These are phyloP conservation scores for Posidonia oceanica DNA, from an alignment of 116 monocot species.

Conservation along the genomic window DNA sequence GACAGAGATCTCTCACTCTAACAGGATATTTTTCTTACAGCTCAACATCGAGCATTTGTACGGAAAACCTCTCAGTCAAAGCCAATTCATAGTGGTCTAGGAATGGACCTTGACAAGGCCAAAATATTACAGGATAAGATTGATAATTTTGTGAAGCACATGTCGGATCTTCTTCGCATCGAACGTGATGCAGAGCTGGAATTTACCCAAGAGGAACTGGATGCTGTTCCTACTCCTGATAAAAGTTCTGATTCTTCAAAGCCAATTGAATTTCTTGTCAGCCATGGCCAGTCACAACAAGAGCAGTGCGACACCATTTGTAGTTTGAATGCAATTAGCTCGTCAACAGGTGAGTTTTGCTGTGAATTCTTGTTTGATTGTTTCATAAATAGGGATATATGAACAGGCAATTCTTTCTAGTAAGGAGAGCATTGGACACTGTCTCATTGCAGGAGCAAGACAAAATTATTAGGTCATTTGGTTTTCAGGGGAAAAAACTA, in stretches of 20 bases:
- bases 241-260: constrained; percentile 36
- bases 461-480: background rate
- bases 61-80: constrained; percentile 35
- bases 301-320: constrained; percentile 97
- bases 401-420: no score
- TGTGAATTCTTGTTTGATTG: background rate
- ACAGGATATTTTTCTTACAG: constrained; percentile 26
- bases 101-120: constrained; percentile 54
- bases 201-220: constrained; percentile 82
- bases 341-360: constrained; percentile 55
- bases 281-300: constrained; percentile 82
- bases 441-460: no score
- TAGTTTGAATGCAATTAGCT: constrained; percentile 82
- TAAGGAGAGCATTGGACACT: no score
- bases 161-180: constrained; percentile 81
- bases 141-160: constrained; percentile 61
- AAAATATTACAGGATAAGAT: constrained; percentile 57
- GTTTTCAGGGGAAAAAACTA: background rate
- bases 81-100: constrained; percentile 41
- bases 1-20: background rate
- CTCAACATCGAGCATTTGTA: constrained; percentile 66
- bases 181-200: constrained; percentile 96
- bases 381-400: no score
- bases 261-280: constrained; percentile 86
- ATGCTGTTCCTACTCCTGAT: constrained; percentile 65